Evolutionary conservation across 148 eudicot species (phyloP), one percentile per base, ranked within the genome.

Genomic region (Spergularia marina): DNA sequence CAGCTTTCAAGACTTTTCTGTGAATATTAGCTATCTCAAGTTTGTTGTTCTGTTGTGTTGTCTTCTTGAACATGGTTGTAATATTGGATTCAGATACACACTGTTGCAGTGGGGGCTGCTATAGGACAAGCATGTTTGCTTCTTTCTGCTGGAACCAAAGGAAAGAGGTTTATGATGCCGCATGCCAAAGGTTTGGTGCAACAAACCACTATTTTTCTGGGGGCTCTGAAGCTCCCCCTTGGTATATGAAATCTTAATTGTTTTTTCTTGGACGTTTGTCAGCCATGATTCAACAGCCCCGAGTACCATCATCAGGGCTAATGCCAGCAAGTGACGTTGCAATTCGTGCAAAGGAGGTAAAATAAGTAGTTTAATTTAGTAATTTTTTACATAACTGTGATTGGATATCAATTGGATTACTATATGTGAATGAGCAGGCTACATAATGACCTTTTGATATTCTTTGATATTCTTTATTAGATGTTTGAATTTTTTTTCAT

Each of bases 131-230:
- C 99, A 71, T 95, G 99, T 74, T 88, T 95, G 74, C 84, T 95
- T 67, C 99, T 95, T 77, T 85, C 99, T 47, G 92, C 99, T 65
- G 99, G 99, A 71, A 80, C 91, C 71, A 92, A 92, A 82, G 99
- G 99, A 55, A 85, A 89, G 77, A 85, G 99, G 82, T 91, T 76
- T 81, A 86, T 85, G 86, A 79, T 89, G 92, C 99, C 96, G 6
- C 87, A 90, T 86, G 86, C 97, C 69, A 86, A 80, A 85, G 99
- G 99, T 95, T 70, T 68, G 68, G 21, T 78, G 61, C 53, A 17
- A 4, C 76, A 65, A 60, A 36, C 59, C 51, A 2, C 71, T 59
- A 52, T 52, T 83, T 73, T 54, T 17, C 30, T 25, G 51, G 23
- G 56, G 9, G 51, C 64, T 56, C 17, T 12, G 49, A 59, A 39